phyloP scores from a whole-genome alignment of 2,329 filamentous ascomycete genomes.

The Cladosporium sp. region DNA sequence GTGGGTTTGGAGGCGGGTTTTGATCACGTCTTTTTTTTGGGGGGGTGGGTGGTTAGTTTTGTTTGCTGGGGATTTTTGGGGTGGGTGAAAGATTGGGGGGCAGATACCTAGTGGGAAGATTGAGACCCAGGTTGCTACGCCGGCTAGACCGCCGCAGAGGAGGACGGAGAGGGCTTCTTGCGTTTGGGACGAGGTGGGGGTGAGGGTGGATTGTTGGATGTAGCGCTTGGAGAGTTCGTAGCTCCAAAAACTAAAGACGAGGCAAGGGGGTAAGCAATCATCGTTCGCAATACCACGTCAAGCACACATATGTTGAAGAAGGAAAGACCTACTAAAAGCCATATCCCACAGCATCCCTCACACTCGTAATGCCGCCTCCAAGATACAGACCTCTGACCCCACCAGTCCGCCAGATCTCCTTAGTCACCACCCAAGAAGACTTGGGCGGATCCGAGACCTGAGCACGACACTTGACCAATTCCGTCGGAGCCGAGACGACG shows the following conservation, averaged over 20 bases:
- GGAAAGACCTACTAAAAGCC: conserved; percentile 68
- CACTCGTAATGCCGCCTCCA: conserved; percentile 73
- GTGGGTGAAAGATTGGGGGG: not conserved
- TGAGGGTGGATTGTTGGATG: conserved; percentile 30
- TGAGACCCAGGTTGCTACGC: conserved; percentile 81
- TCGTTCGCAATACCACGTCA: not conserved
- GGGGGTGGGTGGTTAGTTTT: not conserved
- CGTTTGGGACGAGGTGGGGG: conserved; percentile 30
- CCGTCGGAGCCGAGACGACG: conserved; percentile 79
- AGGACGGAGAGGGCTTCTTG: conserved; percentile 41
- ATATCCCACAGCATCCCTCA: conserved; percentile 87
- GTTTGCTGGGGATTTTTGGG: not conserved
- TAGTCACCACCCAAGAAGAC: conserved; percentile 27
- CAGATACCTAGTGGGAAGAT: conserved; percentile 68
- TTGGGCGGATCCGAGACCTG: conserved; percentile 53
- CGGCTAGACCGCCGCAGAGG: conserved; percentile 80
- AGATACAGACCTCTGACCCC: conserved; percentile 68
- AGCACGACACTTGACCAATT: conserved; percentile 83
- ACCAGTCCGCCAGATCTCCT: conserved; percentile 31
- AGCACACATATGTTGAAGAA: not conserved
- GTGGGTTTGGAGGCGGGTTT: conserved; percentile 85
- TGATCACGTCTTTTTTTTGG: conserved; percentile 64
- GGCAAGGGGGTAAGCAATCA: not conserved
- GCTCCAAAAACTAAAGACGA: conserved; percentile 65
- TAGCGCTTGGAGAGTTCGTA: conserved; percentile 71